These are phyloP conservation scores for Opeltia flavorubescens DNA, from an alignment of 495 filamentous ascomycete genomes.

Conservation along the genomic window DNA sequence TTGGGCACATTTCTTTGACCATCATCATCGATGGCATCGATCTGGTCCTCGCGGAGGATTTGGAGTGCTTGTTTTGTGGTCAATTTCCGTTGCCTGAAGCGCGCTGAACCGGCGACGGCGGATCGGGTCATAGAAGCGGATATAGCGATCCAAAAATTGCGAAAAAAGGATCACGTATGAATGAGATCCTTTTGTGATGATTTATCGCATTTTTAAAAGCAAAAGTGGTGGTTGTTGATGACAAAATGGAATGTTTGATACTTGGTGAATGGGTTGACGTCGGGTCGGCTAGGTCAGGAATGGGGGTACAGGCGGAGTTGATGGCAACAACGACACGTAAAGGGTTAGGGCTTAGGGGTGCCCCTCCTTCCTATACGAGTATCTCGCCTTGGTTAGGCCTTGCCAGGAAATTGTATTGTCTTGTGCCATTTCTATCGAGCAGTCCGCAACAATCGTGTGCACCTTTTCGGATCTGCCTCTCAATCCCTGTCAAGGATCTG, in stretches of 20 bases:
- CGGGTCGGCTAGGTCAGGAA: conserved; percentile 18
- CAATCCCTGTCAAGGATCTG: too few relatives aligned
- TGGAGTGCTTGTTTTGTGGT: conserved; percentile 72
- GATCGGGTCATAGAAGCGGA: conserved; percentile 9
- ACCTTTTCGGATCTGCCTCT: too few relatives aligned
- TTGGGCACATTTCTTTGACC: conserved; percentile 52
- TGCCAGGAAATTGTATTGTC: too few relatives aligned
- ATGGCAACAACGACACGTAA: background rate
- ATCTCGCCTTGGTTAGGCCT: too few relatives aligned
- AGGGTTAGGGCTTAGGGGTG: too few relatives aligned
- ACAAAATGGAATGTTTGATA: conserved; percentile 44
- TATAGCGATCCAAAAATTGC: conserved; percentile 13
- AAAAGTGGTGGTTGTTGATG: conserved; percentile 25
- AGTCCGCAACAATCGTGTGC: too few relatives aligned
- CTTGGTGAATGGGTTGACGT: conserved; percentile 54
- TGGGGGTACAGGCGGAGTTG: background rate
- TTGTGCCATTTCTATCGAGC: too few relatives aligned
- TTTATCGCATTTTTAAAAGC: conserved; percentile 7
- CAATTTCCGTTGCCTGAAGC: conserved; percentile 28
- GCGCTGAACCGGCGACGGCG: conserved; percentile 5
- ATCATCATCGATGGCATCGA: conserved; percentile 63
- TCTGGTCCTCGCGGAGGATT: conserved; percentile 76
- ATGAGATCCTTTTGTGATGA: background rate
- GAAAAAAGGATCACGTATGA: conserved; percentile 1
- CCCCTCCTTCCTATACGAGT: background rate